Conservation (phyloP, 2,329 filamentous ascomycete species). For the Alternaria consortialis region DNA sequence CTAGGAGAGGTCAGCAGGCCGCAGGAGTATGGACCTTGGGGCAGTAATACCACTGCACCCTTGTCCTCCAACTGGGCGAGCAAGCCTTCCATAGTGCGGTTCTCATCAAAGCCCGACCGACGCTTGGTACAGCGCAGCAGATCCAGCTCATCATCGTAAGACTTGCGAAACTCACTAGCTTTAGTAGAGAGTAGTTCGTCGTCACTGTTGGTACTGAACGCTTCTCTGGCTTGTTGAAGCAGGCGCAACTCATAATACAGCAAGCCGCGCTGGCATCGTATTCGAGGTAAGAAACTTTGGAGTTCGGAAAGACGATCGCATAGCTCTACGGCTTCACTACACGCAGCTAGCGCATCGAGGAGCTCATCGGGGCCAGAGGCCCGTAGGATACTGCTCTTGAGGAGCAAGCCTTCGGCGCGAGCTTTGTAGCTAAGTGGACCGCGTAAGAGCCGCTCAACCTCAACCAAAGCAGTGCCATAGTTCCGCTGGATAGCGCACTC, state of each 20-base stretch:
- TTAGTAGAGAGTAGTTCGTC: constrained; percentile 10
- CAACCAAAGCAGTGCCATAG: constrained; percentile 34
- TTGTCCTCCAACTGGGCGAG: constrained; percentile 29
- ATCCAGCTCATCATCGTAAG: constrained; percentile 33
- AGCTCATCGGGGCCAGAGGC: constrained; percentile 34
- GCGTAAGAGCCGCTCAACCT: constrained; percentile 37
- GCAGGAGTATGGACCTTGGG: too few species aligned
- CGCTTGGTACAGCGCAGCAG: constrained; percentile 21
- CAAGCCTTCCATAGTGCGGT: constrained; percentile 29
- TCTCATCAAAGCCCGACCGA: constrained; percentile 44
- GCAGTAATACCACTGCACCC: constrained; percentile 16
- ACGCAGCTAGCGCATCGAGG: constrained; percentile 42
- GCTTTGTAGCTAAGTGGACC: constrained; percentile 36
- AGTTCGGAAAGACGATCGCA: constrained; percentile 35
- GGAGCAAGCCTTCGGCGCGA: constrained; percentile 39
- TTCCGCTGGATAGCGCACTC: constrained; percentile 27
- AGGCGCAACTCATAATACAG: constrained; percentile 36
- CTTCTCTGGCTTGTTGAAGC: constrained; percentile 33
- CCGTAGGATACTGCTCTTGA: constrained; percentile 41
- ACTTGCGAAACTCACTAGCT: constrained; percentile 24
- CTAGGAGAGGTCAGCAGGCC: constrained; percentile 18
- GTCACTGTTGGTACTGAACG: constrained; percentile 23
- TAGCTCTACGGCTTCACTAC: constrained; percentile 43
- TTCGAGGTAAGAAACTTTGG: constrained; percentile 30
- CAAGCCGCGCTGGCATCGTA: constrained; percentile 39